phyloP scores from a whole-genome alignment of 495 filamentous ascomycete species.

The Neurospora sp. region DNA sequence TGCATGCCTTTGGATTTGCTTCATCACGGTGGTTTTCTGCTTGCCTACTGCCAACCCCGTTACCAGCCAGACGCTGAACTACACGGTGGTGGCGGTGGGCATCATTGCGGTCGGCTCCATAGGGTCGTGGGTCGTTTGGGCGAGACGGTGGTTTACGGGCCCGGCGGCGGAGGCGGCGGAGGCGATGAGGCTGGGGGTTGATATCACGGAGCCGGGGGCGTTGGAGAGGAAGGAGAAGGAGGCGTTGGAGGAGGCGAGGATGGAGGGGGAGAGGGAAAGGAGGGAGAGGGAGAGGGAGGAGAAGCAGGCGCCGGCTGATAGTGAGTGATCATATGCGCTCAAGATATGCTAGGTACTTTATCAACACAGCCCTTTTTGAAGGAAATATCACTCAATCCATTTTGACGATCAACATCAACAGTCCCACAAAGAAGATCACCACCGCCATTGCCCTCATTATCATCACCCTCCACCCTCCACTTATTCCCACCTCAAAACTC shows the following conservation, averaged over 20 bases:
- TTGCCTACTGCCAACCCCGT: slow-evolving; percentile 51
- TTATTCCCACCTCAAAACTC: neutral
- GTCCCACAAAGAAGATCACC: neutral
- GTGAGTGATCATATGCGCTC: neutral
- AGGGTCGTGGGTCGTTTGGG: slow-evolving; percentile 30
- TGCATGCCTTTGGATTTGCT: slow-evolving; percentile 43
- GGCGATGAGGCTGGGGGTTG: slow-evolving; percentile 37
- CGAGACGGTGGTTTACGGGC: slow-evolving; percentile 48
- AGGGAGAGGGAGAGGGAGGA: slow-evolving; percentile 3
- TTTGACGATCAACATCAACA: neutral
- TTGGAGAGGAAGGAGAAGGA: slow-evolving; percentile 33
- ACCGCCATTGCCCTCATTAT: neutral
- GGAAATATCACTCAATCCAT: neutral
- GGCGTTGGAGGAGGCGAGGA: neutral
- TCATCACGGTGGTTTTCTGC: slow-evolving; percentile 54
- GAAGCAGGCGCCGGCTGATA: neutral
- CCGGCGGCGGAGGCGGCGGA: slow-evolving; percentile 44
- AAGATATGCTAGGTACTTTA: neutral
- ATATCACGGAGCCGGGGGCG: slow-evolving; percentile 36
- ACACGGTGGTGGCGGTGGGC: slow-evolving; percentile 53
- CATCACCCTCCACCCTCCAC: neutral
- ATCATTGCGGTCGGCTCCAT: slow-evolving; percentile 40
- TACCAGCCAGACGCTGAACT: slow-evolving; percentile 48
- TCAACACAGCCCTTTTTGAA: neutral
- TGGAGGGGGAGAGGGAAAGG: neutral